Conservation (phyloP, 2,329 filamentous ascomycete species). For the Arthrobotrys entomopaga region DNA sequence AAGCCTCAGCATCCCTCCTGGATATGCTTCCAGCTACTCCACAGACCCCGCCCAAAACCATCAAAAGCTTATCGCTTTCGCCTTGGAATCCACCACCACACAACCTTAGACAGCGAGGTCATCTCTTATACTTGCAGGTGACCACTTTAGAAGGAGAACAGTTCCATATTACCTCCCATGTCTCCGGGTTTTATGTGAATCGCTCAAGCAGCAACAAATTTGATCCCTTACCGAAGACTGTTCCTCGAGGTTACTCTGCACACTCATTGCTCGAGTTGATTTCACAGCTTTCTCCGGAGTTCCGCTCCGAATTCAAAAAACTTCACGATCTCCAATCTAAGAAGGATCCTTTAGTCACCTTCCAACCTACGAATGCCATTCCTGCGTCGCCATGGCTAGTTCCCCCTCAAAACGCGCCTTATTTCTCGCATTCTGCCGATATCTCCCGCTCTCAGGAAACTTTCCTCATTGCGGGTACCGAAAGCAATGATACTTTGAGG, state of each 20-base stretch:
- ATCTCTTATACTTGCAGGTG: slow-evolving; percentile 87
- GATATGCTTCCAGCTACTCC: slow-evolving; percentile 74
- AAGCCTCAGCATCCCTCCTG: slow-evolving; percentile 72
- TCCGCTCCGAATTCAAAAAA: slow-evolving; percentile 77
- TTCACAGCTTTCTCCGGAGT: slow-evolving; percentile 81
- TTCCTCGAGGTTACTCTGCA: slow-evolving; percentile 79
- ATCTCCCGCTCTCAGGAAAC: slow-evolving; percentile 91
- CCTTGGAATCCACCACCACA: slow-evolving; percentile 97
- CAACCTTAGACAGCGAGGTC: slow-evolving; percentile 87
- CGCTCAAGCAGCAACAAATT: slow-evolving; percentile 96
- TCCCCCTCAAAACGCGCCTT: slow-evolving; percentile 68
- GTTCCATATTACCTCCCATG: slow-evolving; percentile 89
- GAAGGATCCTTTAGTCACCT: slow-evolving; percentile 88
- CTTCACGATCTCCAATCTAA: slow-evolving; percentile 85
- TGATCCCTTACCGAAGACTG: slow-evolving; percentile 82
- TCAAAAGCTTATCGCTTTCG: slow-evolving; percentile 88
- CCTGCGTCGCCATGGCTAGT: slow-evolving; percentile 94
- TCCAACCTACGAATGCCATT: slow-evolving; percentile 94
- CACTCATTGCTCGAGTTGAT: slow-evolving; percentile 89
- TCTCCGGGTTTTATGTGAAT: slow-evolving; percentile 96
- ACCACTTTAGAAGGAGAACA: slow-evolving; percentile 96
- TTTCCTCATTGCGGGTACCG: slow-evolving; percentile 86
- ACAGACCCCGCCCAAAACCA: slow-evolving; percentile 80
- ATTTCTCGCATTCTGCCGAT: slow-evolving; percentile 80
- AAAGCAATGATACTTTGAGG: slow-evolving; percentile 91